Conservation (phyloP, 1,284 basidiomycete genomes). For the Bondarzewia mesenterica region DNA sequence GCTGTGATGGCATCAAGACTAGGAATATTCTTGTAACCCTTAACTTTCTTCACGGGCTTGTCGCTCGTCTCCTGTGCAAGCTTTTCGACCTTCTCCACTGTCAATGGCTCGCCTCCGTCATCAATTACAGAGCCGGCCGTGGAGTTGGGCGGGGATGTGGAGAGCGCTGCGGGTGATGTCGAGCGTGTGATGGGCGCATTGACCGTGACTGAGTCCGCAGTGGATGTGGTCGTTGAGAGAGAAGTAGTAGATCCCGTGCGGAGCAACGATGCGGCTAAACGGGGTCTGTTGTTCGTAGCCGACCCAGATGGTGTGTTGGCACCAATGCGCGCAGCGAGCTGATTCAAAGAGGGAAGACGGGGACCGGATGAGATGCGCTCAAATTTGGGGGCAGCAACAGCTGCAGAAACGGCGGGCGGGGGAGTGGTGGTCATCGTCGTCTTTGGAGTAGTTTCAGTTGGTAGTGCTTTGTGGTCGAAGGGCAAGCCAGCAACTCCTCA, state of each 20-base stretch:
- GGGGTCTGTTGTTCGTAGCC: conserved; percentile 44
- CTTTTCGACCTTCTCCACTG: conserved; percentile 52
- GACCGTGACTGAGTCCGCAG: conserved; percentile 53
- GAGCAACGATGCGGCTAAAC: conserved; percentile 64
- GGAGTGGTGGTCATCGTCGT: conserved; percentile 3
- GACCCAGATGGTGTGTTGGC: conserved; percentile 28
- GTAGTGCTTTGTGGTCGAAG: too few relatives aligned
- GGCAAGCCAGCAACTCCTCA: too few relatives aligned
- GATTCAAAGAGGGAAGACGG: conserved; percentile 68
- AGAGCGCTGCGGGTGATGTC: conserved; percentile 36
- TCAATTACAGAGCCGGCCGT: conserved; percentile 33
- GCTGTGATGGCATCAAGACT: conserved; percentile 75
- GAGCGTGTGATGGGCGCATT: conserved; percentile 57
- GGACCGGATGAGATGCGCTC: conserved; percentile 25
- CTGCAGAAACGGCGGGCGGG: conserved; percentile 14
- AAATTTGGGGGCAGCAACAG: conserved; percentile 29
- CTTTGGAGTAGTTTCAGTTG: too few relatives aligned
- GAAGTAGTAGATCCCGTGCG: conserved; percentile 58
- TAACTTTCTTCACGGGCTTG: conserved; percentile 31
- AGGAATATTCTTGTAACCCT: conserved; percentile 82
- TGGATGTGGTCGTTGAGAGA: conserved; percentile 34
- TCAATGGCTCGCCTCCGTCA: conserved; percentile 41
- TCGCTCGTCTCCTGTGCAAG: conserved; percentile 42
- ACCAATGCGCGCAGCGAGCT: conserved; percentile 64
- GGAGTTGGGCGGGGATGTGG: conserved; percentile 42